Conservation (phyloP, 371 early-diverging fungal genomes). For the Umbelopsis sp. region DNA sequence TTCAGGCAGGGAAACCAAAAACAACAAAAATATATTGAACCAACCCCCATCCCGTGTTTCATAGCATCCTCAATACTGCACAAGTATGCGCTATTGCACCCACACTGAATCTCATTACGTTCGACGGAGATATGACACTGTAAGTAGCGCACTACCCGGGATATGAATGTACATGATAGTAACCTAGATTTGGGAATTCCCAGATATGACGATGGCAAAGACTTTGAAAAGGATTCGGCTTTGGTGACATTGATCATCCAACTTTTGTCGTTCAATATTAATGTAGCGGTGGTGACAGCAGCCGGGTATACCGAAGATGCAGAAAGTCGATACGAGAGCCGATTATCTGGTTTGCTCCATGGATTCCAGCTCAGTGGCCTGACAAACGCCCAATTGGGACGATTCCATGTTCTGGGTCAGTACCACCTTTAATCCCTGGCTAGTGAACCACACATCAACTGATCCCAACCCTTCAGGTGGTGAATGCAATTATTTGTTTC, state of each 20-base stretch:
- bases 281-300: conserved; percentile 85
- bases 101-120: conserved; percentile 63
- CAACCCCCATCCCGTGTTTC: background rate
- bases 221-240: conserved; percentile 67
- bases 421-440: background rate
- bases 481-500: conserved; percentile 82
- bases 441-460: too few relatives aligned
- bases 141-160: conserved; percentile 12
- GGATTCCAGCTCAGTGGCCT: conserved; percentile 58
- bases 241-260: conserved; percentile 63
- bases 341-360: conserved; percentile 71
- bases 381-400: conserved; percentile 41
- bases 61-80: conserved; percentile 78
- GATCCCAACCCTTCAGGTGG: conserved; percentile 42
- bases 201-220: conserved; percentile 75
- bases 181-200: background rate
- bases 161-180: background rate
- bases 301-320: conserved; percentile 80
- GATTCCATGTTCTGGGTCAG: conserved; percentile 76
- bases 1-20: background rate
- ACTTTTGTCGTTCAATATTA: conserved; percentile 59
- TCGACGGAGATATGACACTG: conserved; percentile 90
- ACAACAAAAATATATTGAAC: background rate
- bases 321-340: conserved; percentile 63
- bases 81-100: conserved; percentile 69